Evolutionary conservation across 768 basidiomycete genomes (phyloP).

Genomic region (Pilatotrama ljubarskyi): DNA sequence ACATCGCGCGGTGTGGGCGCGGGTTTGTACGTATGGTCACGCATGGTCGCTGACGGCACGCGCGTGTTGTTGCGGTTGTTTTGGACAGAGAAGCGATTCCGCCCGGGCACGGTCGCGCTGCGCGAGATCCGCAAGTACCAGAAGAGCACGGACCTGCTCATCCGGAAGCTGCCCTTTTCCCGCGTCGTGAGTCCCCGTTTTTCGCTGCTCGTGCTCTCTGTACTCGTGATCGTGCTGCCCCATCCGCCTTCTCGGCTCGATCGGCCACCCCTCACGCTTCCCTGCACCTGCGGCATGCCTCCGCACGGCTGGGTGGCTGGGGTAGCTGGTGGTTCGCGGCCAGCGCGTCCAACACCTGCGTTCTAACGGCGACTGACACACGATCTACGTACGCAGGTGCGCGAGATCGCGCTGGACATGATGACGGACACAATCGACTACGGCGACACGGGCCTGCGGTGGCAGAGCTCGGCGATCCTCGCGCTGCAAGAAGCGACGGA

Average conservation of each 20-base stretch:
- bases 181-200: slow-evolving; percentile 66
- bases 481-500: slow-evolving; percentile 97
- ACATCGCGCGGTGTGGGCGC: too few relatives aligned
- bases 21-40: not conserved
- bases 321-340: too few relatives aligned
- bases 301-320: too few relatives aligned
- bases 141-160: slow-evolving; percentile 85
- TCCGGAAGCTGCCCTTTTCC: slow-evolving; percentile 89
- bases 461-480: slow-evolving; percentile 93
- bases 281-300: too few relatives aligned
- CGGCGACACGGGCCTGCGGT: slow-evolving; percentile 66
- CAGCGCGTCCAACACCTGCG: too few relatives aligned
- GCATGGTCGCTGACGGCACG: not conserved
- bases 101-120: slow-evolving; percentile 88
- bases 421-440: slow-evolving; percentile 71
- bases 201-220: not conserved
- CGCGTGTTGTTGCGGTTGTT: not conserved
- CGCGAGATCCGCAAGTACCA: slow-evolving; percentile 95
- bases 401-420: slow-evolving; percentile 93
- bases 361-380: not conserved
- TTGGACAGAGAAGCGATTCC: slow-evolving; percentile 56
- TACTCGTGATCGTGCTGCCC: not conserved
- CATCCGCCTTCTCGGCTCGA: not conserved
- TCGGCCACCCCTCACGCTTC: not conserved
- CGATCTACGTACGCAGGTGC: slow-evolving; percentile 83